Evolutionary conservation across 192 early-diverging fungal species (phyloP).

Genomic region (Backusella liffmaniae): DNA sequence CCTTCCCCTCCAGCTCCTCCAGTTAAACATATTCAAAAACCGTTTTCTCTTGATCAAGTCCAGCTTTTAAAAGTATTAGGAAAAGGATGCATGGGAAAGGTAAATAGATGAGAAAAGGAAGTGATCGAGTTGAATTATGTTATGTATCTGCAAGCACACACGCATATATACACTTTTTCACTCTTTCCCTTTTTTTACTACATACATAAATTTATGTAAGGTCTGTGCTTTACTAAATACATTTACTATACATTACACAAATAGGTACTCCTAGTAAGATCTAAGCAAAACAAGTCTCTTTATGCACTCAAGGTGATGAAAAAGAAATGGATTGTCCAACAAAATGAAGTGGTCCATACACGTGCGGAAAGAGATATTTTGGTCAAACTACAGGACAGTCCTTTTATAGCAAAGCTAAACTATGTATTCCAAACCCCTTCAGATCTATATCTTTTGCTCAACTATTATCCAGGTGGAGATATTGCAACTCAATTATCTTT

Average conservation of each 20-base stretch:
- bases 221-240: not conserved
- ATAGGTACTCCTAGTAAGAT: conserved; percentile 51
- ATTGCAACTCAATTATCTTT: conserved; percentile 74
- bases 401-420: conserved; percentile 74
- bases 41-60: conserved; percentile 43
- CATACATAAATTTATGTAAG: not conserved
- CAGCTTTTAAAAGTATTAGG: conserved; percentile 76
- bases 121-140: not conserved
- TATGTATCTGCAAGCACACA: not conserved
- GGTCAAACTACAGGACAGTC: conserved; percentile 29
- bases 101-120: conserved; percentile 35
- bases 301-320: conserved; percentile 80
- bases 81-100: conserved; percentile 81
- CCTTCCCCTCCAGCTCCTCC: not conserved
- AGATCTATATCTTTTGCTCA: conserved; percentile 74
- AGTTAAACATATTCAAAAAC: not conserved
- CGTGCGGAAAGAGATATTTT: conserved; percentile 74
- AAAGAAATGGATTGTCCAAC: conserved; percentile 73
- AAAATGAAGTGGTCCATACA: conserved; percentile 75
- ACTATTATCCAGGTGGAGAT: conserved; percentile 81
- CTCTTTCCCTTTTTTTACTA: not conserved
- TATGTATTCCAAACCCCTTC: conserved; percentile 73
- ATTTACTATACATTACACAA: not conserved
- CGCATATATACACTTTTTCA: not conserved
- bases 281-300: conserved; percentile 70